phyloP scores from a whole-genome alignment of 169 alveolate genomes.

The Perkinsus olseni region DNA sequence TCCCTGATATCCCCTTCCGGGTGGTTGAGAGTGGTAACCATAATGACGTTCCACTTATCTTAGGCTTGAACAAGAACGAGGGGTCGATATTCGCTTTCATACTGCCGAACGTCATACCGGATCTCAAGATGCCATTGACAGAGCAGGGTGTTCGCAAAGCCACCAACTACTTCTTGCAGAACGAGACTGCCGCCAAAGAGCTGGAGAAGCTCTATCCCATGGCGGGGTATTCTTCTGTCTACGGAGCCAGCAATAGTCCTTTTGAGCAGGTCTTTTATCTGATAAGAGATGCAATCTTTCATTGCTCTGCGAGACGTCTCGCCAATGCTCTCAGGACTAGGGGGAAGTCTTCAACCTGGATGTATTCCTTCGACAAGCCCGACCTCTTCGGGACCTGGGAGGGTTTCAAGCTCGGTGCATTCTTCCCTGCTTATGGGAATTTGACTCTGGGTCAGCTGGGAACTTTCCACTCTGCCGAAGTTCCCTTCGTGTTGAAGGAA shows the following conservation, averaged over 20 bases:
- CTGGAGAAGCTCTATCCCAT: background rate
- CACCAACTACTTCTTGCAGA: background rate
- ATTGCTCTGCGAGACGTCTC: background rate
- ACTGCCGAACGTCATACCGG: background rate
- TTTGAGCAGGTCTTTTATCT: background rate
- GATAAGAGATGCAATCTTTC: background rate
- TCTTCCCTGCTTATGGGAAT: background rate
- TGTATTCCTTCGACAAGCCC: background rate
- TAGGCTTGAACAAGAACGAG: background rate
- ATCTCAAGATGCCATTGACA: background rate
- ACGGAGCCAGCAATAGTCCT: background rate
- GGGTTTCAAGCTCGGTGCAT: background rate
- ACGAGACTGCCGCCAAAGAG: background rate
- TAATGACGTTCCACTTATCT: background rate
- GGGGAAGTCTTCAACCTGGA: background rate
- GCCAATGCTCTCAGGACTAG: background rate
- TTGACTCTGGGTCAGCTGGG: background rate
- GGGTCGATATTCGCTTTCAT: background rate
- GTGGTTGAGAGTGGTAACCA: background rate
- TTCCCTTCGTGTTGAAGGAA: background rate
- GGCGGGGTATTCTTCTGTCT: background rate
- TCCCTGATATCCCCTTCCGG: background rate
- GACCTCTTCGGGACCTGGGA: background rate
- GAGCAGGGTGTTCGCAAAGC: background rate
- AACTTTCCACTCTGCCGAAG: background rate